phyloP scores from a whole-genome alignment of 257 asterid genomes.

The Nicotiana obtusifolia region DNA sequence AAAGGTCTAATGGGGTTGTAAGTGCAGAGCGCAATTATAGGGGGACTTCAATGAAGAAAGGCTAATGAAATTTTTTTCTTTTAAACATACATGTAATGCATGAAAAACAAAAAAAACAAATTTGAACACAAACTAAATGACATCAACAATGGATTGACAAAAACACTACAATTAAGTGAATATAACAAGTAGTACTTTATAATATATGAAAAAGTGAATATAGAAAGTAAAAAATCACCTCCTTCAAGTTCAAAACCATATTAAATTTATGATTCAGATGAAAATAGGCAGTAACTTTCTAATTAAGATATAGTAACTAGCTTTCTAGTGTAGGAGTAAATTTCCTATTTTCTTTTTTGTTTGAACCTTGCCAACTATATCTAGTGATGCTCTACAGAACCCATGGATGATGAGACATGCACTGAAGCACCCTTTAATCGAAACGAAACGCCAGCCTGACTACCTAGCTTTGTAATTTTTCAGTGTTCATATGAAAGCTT shows the following conservation, averaged over 20 bases:
- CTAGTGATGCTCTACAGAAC: background rate
- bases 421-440: background rate
- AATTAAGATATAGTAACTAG: too few species aligned
- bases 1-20: background rate
- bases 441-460: background rate
- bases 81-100: background rate
- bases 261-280: background rate
- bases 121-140: background rate
- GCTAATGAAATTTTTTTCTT: background rate
- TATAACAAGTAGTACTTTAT: too few species aligned
- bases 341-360: background rate
- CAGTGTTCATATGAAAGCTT: too few species aligned
- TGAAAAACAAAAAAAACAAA: too few species aligned
- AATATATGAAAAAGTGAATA: background rate
- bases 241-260: background rate
- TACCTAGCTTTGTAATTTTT: background rate
- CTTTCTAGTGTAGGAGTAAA: too few species aligned
- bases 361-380: background rate
- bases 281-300: too few species aligned
- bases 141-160: background rate
- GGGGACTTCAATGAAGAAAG: background rate
- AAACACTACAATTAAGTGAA: background rate
- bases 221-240: background rate
- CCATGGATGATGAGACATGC: background rate
- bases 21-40: background rate